Conservation (phyloP, 192 early-diverging fungal species). For the Coemansia sp. region DNA sequence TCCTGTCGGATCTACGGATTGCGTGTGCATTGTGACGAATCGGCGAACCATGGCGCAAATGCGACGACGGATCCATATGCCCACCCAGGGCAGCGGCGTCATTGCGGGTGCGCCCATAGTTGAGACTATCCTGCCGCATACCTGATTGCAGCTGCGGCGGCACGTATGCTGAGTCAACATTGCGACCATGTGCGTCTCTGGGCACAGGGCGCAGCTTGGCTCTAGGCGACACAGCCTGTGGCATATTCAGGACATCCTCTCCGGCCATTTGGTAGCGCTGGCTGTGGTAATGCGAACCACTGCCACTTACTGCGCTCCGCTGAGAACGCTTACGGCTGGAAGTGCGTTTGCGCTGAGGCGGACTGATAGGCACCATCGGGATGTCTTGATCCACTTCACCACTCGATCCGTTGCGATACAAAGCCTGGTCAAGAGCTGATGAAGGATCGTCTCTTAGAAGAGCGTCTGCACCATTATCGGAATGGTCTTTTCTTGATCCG, state of each 20-base stretch:
- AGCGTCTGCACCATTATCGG: not conserved
- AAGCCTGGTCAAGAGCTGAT: not conserved
- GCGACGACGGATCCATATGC: not conserved
- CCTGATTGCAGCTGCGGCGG: constrained; percentile 2
- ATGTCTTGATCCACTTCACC: not conserved
- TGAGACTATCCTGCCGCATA: constrained; percentile 1
- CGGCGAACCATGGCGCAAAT: not conserved
- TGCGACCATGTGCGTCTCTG: not conserved
- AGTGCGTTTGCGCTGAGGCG: constrained; percentile 17
- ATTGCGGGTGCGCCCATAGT: not conserved
- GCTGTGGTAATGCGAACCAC: not conserved
- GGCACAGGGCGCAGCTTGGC: not conserved
- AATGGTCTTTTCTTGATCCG: constrained; percentile 13
- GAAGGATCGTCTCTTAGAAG: not conserved
- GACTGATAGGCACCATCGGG: not conserved
- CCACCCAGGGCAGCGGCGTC: not conserved
- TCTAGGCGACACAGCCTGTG: not conserved
- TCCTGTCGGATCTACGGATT: not conserved
- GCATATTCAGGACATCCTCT: not conserved
- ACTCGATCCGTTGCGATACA: too few species aligned
- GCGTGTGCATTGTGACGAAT: not conserved
- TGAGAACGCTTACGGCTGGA: not conserved
- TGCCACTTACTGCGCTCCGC: not conserved
- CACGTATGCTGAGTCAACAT: not conserved
- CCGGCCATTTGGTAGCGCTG: not conserved